Conservation (phyloP, 2,329 filamentous ascomycete genomes). For the Monosporascus sp. region DNA sequence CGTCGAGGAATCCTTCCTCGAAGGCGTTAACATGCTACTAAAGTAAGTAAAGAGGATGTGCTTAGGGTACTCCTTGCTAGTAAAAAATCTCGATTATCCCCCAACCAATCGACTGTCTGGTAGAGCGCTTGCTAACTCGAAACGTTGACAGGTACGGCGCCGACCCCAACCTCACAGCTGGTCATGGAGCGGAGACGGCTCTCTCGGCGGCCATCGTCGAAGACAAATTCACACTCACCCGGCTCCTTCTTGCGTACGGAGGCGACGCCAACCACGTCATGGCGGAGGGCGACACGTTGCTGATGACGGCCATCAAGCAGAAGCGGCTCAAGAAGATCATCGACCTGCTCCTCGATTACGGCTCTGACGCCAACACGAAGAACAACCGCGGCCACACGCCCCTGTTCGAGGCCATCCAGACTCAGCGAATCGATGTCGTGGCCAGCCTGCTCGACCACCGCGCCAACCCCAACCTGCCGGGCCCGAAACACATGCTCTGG, state of each 20-base stretch:
- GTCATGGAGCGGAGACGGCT: conserved; percentile 49
- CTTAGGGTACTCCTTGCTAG: too few relatives aligned
- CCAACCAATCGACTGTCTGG: not conserved
- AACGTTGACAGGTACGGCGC: conserved; percentile 44
- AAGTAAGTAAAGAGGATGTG: conserved; percentile 31
- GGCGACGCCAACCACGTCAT: conserved; percentile 51
- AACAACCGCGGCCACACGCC: conserved; percentile 45
- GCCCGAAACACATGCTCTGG: conserved; percentile 55
- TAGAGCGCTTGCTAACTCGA: conserved; percentile 1
- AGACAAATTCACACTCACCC: conserved; percentile 51
- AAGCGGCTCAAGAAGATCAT: conserved; percentile 37
- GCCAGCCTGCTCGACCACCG: conserved; percentile 48
- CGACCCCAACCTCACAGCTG: conserved; percentile 47
- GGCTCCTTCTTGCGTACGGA: conserved; percentile 57
- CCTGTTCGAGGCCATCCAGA: conserved; percentile 45
- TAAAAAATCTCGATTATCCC: not conserved
- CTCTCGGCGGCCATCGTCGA: conserved; percentile 45
- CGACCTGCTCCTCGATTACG: conserved; percentile 37
- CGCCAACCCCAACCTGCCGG: conserved; percentile 63
- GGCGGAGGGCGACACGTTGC: conserved; percentile 53
- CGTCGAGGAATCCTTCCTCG: conserved; percentile 48
- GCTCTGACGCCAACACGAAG: conserved; percentile 48
- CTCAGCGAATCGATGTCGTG: conserved; percentile 41
- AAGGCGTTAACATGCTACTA: conserved; percentile 53
- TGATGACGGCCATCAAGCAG: conserved; percentile 57